Evolutionary conservation across 352 stramenopile genomes (phyloP).

Genomic region (Pythium brassicae): DNA sequence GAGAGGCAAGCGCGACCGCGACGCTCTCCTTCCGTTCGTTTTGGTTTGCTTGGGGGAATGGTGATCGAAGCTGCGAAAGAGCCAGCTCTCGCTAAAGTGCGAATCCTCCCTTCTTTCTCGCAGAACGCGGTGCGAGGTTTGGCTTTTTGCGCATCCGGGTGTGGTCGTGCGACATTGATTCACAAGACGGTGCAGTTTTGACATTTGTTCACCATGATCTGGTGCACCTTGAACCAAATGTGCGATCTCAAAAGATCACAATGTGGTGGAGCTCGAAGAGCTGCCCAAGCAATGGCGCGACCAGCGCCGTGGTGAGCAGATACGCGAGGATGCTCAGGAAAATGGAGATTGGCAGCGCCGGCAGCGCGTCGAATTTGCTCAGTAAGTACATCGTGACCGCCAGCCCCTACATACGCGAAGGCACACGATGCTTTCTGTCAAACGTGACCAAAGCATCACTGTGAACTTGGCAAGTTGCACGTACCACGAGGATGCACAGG

Average conservation of each 20-base stretch:
- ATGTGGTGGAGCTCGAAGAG: conserved; percentile 13
- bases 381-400: conserved; percentile 92
- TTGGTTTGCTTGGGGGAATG: conserved; percentile 5
- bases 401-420: no score
- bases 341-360: conserved; percentile 95
- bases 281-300: conserved; percentile 31
- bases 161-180: no score
- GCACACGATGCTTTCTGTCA: neutral
- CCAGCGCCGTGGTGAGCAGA: conserved; percentile 27
- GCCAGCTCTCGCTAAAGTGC: conserved; percentile 15
- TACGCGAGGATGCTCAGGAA: conserved; percentile 72
- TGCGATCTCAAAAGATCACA: neutral
- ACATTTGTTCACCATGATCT: no score
- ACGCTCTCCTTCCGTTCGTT: conserved; percentile 8
- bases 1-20: no score
- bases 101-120: conserved; percentile 7
- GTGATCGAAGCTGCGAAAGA: no score
- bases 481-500: conserved; percentile 84
- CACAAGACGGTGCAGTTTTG: no score
- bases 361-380: conserved; percentile 89
- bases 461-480: neutral
- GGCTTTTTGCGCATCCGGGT: no score
- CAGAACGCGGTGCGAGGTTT: no score
- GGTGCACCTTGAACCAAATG: no score
- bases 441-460: neutral